A percentile compares a stretch with the other conserved stretches of the same genome.
phyloP scores from a whole-genome alignment of 768 basidiomycete species.

The Tricholoma hemisulphureum region DNA sequence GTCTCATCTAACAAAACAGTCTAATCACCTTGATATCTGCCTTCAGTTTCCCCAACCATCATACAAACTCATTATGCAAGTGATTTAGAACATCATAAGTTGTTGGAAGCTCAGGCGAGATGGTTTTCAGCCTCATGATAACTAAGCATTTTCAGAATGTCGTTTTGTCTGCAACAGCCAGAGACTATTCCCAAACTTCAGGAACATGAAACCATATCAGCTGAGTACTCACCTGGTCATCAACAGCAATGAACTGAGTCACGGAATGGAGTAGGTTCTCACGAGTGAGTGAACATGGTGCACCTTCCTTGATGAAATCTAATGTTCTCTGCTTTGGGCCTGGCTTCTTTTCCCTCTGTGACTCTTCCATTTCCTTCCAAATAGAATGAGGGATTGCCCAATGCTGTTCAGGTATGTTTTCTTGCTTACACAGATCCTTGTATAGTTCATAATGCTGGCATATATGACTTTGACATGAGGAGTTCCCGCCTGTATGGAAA shows the following conservation, averaged over 20 bases:
- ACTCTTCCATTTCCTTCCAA: background rate
- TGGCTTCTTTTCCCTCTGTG: background rate
- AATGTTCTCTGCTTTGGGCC: background rate
- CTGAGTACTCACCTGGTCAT: slow-evolving; percentile 12
- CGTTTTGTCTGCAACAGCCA: slow-evolving; percentile 3
- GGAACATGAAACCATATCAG: background rate
- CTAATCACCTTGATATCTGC: slow-evolving; percentile 7
- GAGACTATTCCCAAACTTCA: background rate
- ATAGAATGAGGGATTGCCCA: background rate
- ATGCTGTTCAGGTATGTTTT: background rate
- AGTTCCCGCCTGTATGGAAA: background rate
- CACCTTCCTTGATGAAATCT: background rate
- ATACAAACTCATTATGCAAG: slow-evolving; percentile 14
- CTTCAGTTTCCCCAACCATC: slow-evolving; percentile 8
- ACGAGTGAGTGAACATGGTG: slow-evolving; percentile 4
- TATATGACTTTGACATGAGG: background rate
- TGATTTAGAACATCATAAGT: slow-evolving; percentile 11
- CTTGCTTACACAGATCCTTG: background rate
- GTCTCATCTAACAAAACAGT: background rate
- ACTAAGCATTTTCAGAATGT: slow-evolving; percentile 1
- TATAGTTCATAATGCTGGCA: background rate
- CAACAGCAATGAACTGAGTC: slow-evolving; percentile 8
- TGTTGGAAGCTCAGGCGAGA: background rate
- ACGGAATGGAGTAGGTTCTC: slow-evolving; percentile 7
- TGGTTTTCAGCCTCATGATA: slow-evolving; percentile 1